These are phyloP conservation scores for Solanum etuberosum DNA, from an alignment of 257 asterid genomes.

Conservation along the genomic window DNA sequence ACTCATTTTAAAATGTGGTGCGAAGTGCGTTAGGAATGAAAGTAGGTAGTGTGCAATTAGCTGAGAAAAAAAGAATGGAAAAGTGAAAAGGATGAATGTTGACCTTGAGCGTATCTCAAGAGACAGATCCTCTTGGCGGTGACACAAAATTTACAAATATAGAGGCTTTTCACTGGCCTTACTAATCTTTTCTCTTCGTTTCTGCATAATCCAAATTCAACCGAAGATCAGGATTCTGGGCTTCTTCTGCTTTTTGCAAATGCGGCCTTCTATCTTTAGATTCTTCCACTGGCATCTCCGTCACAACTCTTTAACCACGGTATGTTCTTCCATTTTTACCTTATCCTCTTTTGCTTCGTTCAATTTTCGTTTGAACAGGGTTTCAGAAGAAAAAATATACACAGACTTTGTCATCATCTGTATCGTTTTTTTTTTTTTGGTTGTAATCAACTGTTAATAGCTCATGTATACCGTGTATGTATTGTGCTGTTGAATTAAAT, in stretches of 20 bases:
- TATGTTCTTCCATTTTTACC: neutral
- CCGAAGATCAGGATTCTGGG: neutral
- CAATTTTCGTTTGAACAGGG: neutral
- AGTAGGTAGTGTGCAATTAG: neutral
- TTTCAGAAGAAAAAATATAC: neutral
- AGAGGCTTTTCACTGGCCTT: neutral
- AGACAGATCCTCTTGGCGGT: neutral
- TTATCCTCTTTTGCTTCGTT: neutral
- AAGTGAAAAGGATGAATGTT: neutral
- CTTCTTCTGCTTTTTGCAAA: constrained; percentile 5
- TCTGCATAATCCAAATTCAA: neutral
- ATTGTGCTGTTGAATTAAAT: neutral
- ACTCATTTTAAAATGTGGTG: neutral
- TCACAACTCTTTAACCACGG: neutral
- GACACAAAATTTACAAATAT: neutral
- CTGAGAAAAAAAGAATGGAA: neutral
- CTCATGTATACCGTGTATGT: neutral
- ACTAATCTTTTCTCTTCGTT: neutral
- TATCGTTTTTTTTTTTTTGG: neutral
- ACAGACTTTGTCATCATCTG: neutral
- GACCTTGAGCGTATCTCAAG: neutral
- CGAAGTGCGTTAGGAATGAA: neutral
- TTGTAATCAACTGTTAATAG: neutral
- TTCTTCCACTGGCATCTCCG: constrained; percentile 24
- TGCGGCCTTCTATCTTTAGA: constrained; percentile 46